Evolutionary conservation across 805 yeast genomes (phyloP), one percentile per base, ranked within the genome.

Genomic region (Torulaspora quercuum): DNA sequence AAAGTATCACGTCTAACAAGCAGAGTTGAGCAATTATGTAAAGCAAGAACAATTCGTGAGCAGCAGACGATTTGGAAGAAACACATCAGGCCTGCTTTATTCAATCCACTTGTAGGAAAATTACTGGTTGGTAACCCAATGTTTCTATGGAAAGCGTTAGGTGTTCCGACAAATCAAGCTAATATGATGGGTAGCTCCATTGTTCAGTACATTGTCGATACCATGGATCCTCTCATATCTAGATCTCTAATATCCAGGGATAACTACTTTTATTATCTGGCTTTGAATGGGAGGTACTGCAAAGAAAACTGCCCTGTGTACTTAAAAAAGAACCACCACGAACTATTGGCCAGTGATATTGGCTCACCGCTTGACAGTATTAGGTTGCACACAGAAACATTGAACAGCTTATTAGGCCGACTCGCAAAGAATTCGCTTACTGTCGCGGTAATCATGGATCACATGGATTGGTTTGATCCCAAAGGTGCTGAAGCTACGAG

Each of bases 381-480:
- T 46, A 73, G 92, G 55, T 63, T 84, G 29, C 94, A 84, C 62
- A 84, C 94, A 1, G 94, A 85, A 58, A 78, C 79, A 40, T 68
- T 84, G 52, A 80, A 76, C 53, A 88, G 83, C 52, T 92, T 85
- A 3, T 75, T 82, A 44, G 78, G 75, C 26, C 71, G 92, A 45
- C 65, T 84, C 35, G 67, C 78, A 16, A 66, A 71, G 32, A 71
- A 74, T 38, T 74, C 87, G 7, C 69, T 84, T 28, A 78, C 89
- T 4, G 78, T 80, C 49, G 90, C 90, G 20, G 75, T 84, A 26
- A 81, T 84, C 36, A 84, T 84, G 95, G 95, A 84, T 60, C 95
- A 84, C 59, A 82, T 85, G 92, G 95, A 85, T 62, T 84, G 95
- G 95, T 84, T 84, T 55, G 79, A 80, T 48, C 80, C 84, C 23